Evolutionary conservation across 768 basidiomycete species (phyloP).

Genomic region (Lactarius vividus): DNA sequence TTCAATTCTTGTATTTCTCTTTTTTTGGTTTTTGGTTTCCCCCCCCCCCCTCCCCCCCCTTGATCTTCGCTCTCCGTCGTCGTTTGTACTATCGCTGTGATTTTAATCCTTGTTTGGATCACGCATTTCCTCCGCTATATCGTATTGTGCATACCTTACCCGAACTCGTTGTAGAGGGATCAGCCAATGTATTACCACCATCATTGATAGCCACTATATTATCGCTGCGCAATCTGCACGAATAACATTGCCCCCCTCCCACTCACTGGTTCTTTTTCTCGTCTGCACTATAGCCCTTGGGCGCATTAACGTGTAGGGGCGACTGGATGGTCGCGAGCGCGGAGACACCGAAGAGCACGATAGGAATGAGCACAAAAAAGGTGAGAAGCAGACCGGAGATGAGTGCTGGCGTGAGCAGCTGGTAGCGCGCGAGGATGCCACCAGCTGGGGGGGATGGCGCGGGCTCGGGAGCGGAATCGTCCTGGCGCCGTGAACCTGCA

Average conservation of each 20-base stretch:
- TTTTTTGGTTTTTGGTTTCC: not conserved
- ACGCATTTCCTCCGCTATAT: constrained; percentile 15
- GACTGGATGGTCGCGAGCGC: constrained; percentile 75
- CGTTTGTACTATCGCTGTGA: constrained; percentile 3
- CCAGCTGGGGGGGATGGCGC: constrained; percentile 41
- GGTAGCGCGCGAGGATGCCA: constrained; percentile 70
- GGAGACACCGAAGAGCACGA: constrained; percentile 59
- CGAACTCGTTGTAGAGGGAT: constrained; percentile 21
- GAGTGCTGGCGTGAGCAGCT: constrained; percentile 73
- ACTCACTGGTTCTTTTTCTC: constrained; percentile 75
- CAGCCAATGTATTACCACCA: constrained; percentile 25
- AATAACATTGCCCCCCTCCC: not conserved
- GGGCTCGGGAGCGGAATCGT: constrained; percentile 31
- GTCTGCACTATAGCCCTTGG: constrained; percentile 62
- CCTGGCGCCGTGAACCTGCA: constrained; percentile 53
- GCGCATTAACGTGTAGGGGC: constrained; percentile 57
- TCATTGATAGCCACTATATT: constrained; percentile 24
- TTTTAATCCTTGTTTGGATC: constrained; percentile 20
- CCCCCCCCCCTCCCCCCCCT: no score
- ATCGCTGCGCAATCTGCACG: constrained; percentile 14
- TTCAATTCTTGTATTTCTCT: constrained; percentile 7
- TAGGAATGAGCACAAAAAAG: constrained; percentile 66
- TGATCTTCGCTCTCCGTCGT: not conserved
- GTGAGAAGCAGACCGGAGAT: constrained; percentile 62
- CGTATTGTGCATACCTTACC: constrained; percentile 22